A percentile compares a stretch with the other conserved stretches of the same genome.
These are phyloP conservation scores for Ceratocystis albifundus DNA, from an alignment of 2,329 filamentous ascomycete genomes.

Conservation along the genomic window DNA sequence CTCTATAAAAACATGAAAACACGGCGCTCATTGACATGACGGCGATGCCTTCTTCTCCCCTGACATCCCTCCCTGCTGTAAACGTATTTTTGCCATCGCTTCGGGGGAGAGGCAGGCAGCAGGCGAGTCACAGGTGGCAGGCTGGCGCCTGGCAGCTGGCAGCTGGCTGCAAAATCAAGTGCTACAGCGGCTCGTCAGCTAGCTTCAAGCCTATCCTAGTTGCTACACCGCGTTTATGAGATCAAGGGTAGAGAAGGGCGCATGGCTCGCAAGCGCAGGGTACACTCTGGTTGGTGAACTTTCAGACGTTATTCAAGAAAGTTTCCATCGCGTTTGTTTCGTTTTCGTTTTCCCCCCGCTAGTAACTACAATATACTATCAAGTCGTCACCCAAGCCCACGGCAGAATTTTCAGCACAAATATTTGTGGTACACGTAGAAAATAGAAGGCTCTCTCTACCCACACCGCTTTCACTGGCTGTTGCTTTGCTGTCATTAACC, in stretches of 20 bases:
- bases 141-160: background rate
- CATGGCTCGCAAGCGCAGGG: background rate
- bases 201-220: background rate
- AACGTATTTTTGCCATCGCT: background rate
- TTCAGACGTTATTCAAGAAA: background rate
- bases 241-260: background rate
- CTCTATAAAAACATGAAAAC: too few species aligned
- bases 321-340: background rate
- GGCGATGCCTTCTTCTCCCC: too few species aligned
- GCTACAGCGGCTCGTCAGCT: background rate
- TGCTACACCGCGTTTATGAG: constrained; percentile 1
- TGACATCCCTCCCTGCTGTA: too few species aligned
- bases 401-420: background rate
- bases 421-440: background rate
- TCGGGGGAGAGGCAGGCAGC: background rate
- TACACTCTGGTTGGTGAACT: background rate
- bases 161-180: background rate
- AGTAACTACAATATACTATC: background rate
- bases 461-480: background rate
- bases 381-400: background rate
- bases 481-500: background rate
- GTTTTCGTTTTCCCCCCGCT: background rate
- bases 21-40: too few species aligned
- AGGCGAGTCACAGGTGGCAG: background rate
- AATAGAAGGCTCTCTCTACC: background rate